Conservation (phyloP, 345 rosid species). For the Hirschfeldia incana region DNA sequence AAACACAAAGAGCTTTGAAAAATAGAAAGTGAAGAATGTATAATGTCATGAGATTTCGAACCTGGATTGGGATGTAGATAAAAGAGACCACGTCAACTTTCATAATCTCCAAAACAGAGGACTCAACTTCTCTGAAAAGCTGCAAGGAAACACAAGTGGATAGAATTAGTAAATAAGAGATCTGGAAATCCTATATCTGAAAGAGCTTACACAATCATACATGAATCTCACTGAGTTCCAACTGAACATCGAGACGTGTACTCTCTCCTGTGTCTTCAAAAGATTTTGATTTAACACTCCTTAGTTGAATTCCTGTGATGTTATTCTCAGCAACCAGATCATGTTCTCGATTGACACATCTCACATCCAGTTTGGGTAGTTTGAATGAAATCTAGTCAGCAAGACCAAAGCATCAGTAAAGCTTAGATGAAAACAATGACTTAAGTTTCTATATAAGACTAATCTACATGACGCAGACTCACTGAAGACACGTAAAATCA, state of each 20-base stretch:
- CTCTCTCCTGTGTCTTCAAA: constrained; percentile 90
- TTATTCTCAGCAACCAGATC: constrained; percentile 67
- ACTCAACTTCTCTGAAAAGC: constrained; percentile 77
- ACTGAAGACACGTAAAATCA: neutral
- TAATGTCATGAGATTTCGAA: constrained; percentile 37
- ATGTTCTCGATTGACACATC: constrained; percentile 69
- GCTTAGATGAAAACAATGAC: neutral
- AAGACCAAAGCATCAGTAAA: neutral
- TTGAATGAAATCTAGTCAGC: constrained; percentile 63
- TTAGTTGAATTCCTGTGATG: constrained; percentile 81
- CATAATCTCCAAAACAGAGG: constrained; percentile 83
- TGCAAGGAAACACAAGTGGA: constrained; percentile 50
- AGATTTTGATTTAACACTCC: constrained; percentile 64
- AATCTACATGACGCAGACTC: neutral
- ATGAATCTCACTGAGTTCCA: constrained; percentile 95
- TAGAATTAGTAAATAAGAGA: constrained; percentile 15
- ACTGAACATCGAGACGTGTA: constrained; percentile 82
- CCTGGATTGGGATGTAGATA: constrained; percentile 81
- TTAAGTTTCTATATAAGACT: neutral
- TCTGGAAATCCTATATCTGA: constrained; percentile 22
- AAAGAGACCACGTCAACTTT: constrained; percentile 80
- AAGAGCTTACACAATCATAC: constrained; percentile 50
- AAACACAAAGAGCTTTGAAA: neutral
- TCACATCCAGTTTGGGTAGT: constrained; percentile 81
- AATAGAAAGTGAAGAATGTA: neutral